Evolutionary conservation across 495 filamentous ascomycete species (phyloP).

Genomic region (Tetracladium marchalianum): DNA sequence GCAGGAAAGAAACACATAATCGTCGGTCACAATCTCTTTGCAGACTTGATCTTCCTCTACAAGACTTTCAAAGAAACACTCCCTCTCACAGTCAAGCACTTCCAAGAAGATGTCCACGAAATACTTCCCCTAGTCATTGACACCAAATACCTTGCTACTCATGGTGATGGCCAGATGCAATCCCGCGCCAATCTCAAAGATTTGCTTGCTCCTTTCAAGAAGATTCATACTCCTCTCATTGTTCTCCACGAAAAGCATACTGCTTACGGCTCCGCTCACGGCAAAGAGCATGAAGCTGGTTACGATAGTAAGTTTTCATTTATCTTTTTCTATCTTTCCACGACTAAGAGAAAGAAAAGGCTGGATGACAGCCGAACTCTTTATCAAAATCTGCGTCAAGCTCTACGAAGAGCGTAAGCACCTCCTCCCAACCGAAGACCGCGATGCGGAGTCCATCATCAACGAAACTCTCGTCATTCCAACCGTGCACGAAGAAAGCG

Average conservation of each 20-base stretch:
- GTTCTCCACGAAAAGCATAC: conserved; percentile 28
- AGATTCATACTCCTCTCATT: conserved; percentile 24
- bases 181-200: conserved; percentile 9
- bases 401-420: conserved; percentile 24
- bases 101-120: conserved; percentile 48
- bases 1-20: conserved; percentile 41
- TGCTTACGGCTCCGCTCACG: conserved; percentile 4
- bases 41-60: conserved; percentile 65
- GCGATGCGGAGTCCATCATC: background rate
- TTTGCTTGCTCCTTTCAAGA: conserved; percentile 4
- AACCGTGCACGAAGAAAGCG: background rate
- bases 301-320: conserved; percentile 46
- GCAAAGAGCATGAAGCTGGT: conserved; percentile 55
- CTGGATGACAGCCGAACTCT: conserved; percentile 54
- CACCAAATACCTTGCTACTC: conserved; percentile 62
- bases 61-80: conserved; percentile 57
- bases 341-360: conserved; percentile 12
- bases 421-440: background rate
- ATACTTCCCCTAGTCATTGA: conserved; percentile 65
- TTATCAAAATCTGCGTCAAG: conserved; percentile 48
- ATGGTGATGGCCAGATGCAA: conserved; percentile 12
- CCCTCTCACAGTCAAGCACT: conserved; percentile 50
- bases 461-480: background rate
- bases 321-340: background rate
- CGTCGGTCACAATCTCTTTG: conserved; percentile 71